Evolutionary conservation across 768 basidiomycete genomes (phyloP).

Genomic region (Mycena olivaceomarginata): DNA sequence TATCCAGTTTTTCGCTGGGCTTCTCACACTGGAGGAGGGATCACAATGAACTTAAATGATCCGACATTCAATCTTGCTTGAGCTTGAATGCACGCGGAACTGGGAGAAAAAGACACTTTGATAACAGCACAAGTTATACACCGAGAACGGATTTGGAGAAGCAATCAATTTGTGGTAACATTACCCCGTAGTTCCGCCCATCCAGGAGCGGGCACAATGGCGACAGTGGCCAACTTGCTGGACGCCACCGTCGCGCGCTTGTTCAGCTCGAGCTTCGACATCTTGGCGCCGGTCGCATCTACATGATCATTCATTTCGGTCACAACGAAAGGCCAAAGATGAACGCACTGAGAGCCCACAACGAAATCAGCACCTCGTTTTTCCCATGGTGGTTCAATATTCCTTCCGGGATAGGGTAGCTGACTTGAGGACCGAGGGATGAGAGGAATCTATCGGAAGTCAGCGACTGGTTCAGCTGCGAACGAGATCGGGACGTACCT

Average conservation of each 20-base stretch:
- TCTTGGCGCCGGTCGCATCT: slow-evolving; percentile 54
- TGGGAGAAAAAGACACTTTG: too few species aligned
- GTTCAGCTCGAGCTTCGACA: slow-evolving; percentile 54
- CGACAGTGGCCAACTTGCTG: slow-evolving; percentile 52
- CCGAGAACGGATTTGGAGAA: not conserved
- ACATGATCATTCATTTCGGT: not conserved
- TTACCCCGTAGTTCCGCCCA: slow-evolving; percentile 54
- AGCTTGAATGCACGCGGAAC: too few species aligned
- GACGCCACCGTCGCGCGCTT: slow-evolving; percentile 52
- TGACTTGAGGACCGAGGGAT: slow-evolving; percentile 64
- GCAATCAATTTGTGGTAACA: slow-evolving; percentile 37
- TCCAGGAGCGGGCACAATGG: slow-evolving; percentile 55
- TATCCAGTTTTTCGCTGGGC: too few species aligned
- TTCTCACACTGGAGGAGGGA: too few species aligned
- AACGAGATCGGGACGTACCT: slow-evolving; percentile 58
- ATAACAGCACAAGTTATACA: too few species aligned
- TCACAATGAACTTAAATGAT: too few species aligned
- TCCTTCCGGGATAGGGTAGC: slow-evolving; percentile 66
- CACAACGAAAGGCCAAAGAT: not conserved
- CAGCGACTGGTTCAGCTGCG: slow-evolving; percentile 35
- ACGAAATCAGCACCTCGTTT: slow-evolving; percentile 57
- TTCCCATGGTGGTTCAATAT: slow-evolving; percentile 59
- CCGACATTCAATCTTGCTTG: too few species aligned
- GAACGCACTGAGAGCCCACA: slow-evolving; percentile 59
- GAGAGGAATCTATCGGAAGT: slow-evolving; percentile 52